phyloP scores from a whole-genome alignment of 768 basidiomycete species.

The Boletellus emodensis region DNA sequence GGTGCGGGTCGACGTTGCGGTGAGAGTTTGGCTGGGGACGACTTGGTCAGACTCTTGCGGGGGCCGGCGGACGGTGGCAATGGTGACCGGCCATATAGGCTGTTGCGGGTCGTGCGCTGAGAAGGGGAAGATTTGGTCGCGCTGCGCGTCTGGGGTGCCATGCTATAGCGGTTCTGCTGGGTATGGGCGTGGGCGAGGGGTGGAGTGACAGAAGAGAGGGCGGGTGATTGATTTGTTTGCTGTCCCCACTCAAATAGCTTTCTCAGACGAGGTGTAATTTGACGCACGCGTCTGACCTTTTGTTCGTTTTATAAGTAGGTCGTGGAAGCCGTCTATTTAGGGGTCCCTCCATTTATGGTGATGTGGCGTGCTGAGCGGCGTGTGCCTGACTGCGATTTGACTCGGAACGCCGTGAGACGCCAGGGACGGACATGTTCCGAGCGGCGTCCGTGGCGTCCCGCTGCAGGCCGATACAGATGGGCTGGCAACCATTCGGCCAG shows the following conservation, averaged over 20 bases:
- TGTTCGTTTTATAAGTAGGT: too few species aligned
- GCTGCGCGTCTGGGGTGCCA: slow-evolving; percentile 28
- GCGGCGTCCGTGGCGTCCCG: too few species aligned
- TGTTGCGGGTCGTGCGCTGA: slow-evolving; percentile 22
- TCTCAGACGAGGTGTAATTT: not conserved
- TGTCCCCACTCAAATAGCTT: slow-evolving; percentile 22
- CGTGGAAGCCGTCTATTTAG: too few species aligned
- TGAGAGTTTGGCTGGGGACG: not conserved
- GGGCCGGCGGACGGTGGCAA: slow-evolving; percentile 5
- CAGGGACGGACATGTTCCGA: not conserved
- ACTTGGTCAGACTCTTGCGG: slow-evolving; percentile 2
- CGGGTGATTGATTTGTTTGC: slow-evolving; percentile 1
- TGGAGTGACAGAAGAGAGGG: not conserved
- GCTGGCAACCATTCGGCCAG: too few species aligned
- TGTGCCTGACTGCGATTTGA: slow-evolving; percentile 17
- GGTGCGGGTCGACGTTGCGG: not conserved
- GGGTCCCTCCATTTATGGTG: too few species aligned
- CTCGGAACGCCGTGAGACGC: slow-evolving; percentile 11
- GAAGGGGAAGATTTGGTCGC: slow-evolving; percentile 5
- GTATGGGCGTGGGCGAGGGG: not conserved
- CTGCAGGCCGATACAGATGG: too few species aligned
- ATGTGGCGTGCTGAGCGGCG: slow-evolving; percentile 6
- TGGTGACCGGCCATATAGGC: slow-evolving; percentile 14
- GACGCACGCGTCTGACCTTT: not conserved
- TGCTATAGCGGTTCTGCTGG: slow-evolving; percentile 1